These are phyloP conservation scores for Pseudogymnoascus sp. DNA, from an alignment of 2,329 filamentous ascomycete genomes.

Conservation along the genomic window DNA sequence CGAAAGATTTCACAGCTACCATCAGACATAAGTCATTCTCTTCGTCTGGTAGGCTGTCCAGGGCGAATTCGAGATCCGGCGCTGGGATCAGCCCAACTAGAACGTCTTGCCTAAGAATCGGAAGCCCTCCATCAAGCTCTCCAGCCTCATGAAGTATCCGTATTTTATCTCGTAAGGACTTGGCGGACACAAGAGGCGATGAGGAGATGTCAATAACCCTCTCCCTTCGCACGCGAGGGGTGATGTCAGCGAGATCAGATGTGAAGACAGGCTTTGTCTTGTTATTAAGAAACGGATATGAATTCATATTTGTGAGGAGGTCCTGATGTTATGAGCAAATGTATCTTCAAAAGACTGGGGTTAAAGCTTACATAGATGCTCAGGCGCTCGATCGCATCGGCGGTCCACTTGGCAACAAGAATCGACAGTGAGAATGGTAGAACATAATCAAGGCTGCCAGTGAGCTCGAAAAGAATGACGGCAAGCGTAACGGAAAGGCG, in stretches of 20 bases:
- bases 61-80: constrained; percentile 85
- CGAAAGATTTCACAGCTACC: constrained; percentile 57
- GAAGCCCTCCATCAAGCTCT: constrained; percentile 86
- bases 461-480: constrained; percentile 93
- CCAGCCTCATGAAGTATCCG: constrained; percentile 76
- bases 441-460: constrained; percentile 90
- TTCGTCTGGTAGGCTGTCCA: constrained; percentile 78
- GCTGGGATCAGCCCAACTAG: constrained; percentile 89
- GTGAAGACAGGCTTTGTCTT: constrained; percentile 91
- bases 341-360: not conserved
- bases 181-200: constrained; percentile 73
- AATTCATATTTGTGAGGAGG: constrained; percentile 91
- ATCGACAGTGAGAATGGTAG: constrained; percentile 90
- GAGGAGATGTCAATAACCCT: constrained; percentile 82
- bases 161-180: constrained; percentile 70
- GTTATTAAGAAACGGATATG: constrained; percentile 95
- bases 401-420: constrained; percentile 95
- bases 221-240: constrained; percentile 65
- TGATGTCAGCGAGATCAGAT: constrained; percentile 79
- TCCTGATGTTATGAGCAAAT: constrained; percentile 46
- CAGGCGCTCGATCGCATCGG: constrained; percentile 86
- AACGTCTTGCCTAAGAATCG: constrained; percentile 71
- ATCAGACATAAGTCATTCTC: constrained; percentile 72
- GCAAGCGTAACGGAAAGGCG: constrained; percentile 87
- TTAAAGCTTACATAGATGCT: constrained; percentile 71